phyloP scores from a whole-genome alignment of 305 asterid genomes.

The Fraxinus angustifolia region DNA sequence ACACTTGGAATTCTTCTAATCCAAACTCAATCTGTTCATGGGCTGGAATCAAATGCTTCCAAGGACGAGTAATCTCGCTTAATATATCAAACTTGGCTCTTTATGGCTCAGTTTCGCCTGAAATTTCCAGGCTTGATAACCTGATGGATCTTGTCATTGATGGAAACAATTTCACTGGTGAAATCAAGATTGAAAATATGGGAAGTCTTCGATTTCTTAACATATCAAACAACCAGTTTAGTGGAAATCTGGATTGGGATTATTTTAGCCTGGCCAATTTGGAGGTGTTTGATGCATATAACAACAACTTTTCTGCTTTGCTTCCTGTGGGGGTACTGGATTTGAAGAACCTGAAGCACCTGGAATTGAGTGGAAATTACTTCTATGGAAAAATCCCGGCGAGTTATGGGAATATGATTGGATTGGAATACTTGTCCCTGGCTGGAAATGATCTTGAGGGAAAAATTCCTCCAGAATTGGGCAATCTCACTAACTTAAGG shows the following conservation, averaged over 20 bases:
- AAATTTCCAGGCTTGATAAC: slow-evolving; percentile 55
- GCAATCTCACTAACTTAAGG: slow-evolving; percentile 72
- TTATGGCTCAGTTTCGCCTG: slow-evolving; percentile 68
- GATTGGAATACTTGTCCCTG: slow-evolving; percentile 67
- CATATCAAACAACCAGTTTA: slow-evolving; percentile 68
- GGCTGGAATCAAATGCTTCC: slow-evolving; percentile 67
- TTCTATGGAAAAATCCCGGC: slow-evolving; percentile 64
- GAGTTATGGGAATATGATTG: slow-evolving; percentile 52
- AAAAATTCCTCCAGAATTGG: slow-evolving; percentile 62
- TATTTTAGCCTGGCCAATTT: slow-evolving; percentile 53
- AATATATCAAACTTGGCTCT: slow-evolving; percentile 63
- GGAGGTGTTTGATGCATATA: slow-evolving; percentile 72
- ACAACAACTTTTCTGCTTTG: slow-evolving; percentile 71
- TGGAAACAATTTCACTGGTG: slow-evolving; percentile 98
- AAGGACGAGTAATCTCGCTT: slow-evolving; percentile 55
- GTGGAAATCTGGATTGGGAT: slow-evolving; percentile 73
- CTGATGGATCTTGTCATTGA: slow-evolving; percentile 67
- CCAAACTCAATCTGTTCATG: slow-evolving; percentile 69
- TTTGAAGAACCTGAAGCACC: slow-evolving; percentile 60
- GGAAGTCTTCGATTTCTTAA: slow-evolving; percentile 57
- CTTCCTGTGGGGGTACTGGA: slow-evolving; percentile 59
- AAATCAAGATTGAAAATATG: slow-evolving; percentile 61
- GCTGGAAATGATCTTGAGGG: slow-evolving; percentile 83
- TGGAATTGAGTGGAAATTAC: slow-evolving; percentile 87
- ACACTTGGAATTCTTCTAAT: slow-evolving; percentile 60